These are phyloP conservation scores for Trichopus zeylanicus DNA, from an alignment of 116 monocot genomes.

Conservation along the genomic window DNA sequence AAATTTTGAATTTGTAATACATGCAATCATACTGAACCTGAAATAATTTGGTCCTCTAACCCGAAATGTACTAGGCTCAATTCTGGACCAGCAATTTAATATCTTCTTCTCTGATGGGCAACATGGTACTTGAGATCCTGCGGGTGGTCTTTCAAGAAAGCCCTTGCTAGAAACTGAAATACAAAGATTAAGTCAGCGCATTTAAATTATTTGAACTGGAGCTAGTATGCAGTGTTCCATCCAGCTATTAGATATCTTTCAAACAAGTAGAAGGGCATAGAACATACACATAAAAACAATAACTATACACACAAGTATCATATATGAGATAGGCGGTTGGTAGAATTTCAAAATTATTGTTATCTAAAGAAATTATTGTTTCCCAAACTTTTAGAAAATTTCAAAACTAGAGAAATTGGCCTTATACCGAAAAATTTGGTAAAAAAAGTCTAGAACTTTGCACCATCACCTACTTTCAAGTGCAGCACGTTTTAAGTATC, in stretches of 20 bases:
- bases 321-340: too few species aligned
- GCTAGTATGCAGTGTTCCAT: neutral
- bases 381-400: too few species aligned
- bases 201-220: neutral
- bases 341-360: too few species aligned
- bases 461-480: too few species aligned
- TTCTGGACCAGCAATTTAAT: conserved; percentile 66
- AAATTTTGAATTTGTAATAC: neutral
- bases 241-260: neutral
- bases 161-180: conserved; percentile 40
- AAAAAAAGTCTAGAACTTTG: too few species aligned
- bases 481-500: too few species aligned
- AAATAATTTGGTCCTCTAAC: conserved; percentile 79
- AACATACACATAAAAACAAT: too few species aligned
- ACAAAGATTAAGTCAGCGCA: conserved; percentile 4
- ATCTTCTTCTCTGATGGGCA: conserved; percentile 75
- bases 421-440: too few species aligned
- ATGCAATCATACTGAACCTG: conserved; percentile 25
- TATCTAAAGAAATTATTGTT: too few species aligned
- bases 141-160: conserved; percentile 73
- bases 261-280: too few species aligned
- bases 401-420: too few species aligned
- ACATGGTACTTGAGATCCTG: conserved; percentile 80
- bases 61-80: conserved; percentile 80
- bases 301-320: too few species aligned